phyloP scores from a whole-genome alignment of 2,329 filamentous ascomycete species.

The Acephala macrosclerotiorum region DNA sequence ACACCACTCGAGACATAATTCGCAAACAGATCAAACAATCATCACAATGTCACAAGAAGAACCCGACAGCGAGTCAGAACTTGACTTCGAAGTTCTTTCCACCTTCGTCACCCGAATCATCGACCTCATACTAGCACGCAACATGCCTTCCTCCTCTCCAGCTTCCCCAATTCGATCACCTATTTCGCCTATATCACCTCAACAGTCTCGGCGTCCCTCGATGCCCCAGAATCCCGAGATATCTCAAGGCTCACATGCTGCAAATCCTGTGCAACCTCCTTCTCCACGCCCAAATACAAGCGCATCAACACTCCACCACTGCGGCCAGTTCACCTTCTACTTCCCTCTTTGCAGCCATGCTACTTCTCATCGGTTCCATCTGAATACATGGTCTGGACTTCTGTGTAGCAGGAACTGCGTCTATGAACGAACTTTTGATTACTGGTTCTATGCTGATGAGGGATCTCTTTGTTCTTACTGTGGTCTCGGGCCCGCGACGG shows the following conservation, averaged over 20 bases:
- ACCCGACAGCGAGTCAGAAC: not conserved
- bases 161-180: not conserved
- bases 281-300: not conserved
- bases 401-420: conserved; percentile 8
- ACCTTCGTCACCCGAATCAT: not conserved
- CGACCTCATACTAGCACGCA: not conserved
- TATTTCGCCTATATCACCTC: not conserved
- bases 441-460: conserved; percentile 15
- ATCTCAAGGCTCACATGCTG: not conserved
- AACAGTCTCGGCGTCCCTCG: not conserved
- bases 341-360: conserved; percentile 12
- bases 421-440: conserved; percentile 3
- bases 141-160: not conserved
- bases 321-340: conserved; percentile 16
- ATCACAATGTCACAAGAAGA: not conserved
- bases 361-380: conserved; percentile 9
- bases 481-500: not conserved
- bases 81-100: not conserved
- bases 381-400: not conserved
- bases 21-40: not conserved
- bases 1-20: not conserved
- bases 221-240: not conserved
- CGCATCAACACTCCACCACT: conserved; percentile 4
- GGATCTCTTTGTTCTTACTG: conserved; percentile 12
- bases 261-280: not conserved